Percentiles rank a stretch among this genome's conserved stretches.
phyloP scores from a whole-genome alignment of 2,329 filamentous ascomycete genomes.

The Aspergillus uvarum region DNA sequence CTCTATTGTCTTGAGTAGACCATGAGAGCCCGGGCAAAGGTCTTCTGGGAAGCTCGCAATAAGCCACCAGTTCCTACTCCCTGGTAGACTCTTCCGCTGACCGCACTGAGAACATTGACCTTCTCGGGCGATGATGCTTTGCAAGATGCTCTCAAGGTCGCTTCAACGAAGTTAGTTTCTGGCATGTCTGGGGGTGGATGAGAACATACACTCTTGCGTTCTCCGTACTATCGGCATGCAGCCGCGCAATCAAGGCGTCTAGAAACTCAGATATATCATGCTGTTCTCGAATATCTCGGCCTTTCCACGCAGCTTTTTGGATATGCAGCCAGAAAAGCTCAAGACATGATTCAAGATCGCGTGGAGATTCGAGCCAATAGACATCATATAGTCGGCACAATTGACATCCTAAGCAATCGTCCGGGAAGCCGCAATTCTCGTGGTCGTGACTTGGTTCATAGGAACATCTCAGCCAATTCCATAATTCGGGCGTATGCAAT shows the following conservation, averaged over 20 bases:
- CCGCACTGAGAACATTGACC: background rate
- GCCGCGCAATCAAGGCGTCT: constrained; percentile 10
- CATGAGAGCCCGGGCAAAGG: background rate
- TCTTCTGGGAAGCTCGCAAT: background rate
- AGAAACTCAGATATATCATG: constrained; percentile 24
- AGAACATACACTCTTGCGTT: background rate
- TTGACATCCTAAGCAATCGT: constrained; percentile 16
- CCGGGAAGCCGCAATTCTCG: background rate
- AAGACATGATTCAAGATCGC: background rate
- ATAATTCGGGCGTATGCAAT: constrained; percentile 26
- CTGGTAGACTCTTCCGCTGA: background rate
- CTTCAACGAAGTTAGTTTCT: background rate
- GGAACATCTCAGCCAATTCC: constrained; percentile 23
- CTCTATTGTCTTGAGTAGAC: background rate
- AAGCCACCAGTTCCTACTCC: background rate
- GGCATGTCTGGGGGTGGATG: background rate
- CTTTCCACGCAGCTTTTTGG: background rate
- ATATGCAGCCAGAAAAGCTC: constrained; percentile 9
- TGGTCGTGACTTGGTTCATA: background rate
- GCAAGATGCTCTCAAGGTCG: background rate
- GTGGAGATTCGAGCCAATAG: constrained; percentile 18
- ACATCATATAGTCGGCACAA: constrained; percentile 13
- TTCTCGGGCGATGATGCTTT: background rate
- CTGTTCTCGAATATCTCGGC: background rate
- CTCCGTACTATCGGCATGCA: background rate